Conservation (phyloP, 192 early-diverging fungal species). For the Umbelopsis ramanniana region DNA sequence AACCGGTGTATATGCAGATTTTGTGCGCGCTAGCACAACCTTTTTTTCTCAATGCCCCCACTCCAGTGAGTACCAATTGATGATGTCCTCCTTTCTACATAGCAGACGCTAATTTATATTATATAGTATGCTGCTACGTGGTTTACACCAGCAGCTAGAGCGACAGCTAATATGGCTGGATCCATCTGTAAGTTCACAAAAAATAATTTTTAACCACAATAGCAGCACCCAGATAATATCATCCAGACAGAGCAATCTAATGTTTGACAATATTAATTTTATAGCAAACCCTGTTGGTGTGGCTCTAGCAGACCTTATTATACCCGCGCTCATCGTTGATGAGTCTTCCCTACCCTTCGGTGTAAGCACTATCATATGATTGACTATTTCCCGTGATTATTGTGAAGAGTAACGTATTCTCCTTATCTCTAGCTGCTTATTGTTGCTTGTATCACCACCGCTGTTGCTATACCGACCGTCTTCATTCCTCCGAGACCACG, state of each 20-base stretch:
- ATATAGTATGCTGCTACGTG: slow-evolving; percentile 56
- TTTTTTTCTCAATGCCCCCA: slow-evolving; percentile 59
- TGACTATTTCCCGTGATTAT: too few species aligned
- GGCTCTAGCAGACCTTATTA: slow-evolving; percentile 53
- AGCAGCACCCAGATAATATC: too few species aligned
- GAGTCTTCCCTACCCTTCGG: slow-evolving; percentile 33
- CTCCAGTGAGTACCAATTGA: slow-evolving; percentile 39
- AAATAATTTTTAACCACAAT: too few species aligned
- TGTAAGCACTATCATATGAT: slow-evolving; percentile 31
- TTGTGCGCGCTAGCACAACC: slow-evolving; percentile 54
- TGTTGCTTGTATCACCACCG: slow-evolving; percentile 46
- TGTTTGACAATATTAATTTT: background rate
- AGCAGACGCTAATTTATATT: background rate
- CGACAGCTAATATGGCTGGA: slow-evolving; percentile 55
- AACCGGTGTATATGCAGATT: slow-evolving; percentile 22
- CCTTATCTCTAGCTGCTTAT: slow-evolving; percentile 37
- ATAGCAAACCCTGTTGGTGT: slow-evolving; percentile 52
- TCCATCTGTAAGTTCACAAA: slow-evolving; percentile 34
- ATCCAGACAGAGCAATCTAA: too few species aligned
- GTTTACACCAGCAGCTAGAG: slow-evolving; percentile 54
- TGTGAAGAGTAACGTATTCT: background rate
- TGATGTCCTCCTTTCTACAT: background rate
- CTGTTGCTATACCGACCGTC: slow-evolving; percentile 45
- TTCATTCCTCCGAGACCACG: slow-evolving; percentile 51
- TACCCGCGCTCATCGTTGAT: slow-evolving; percentile 49